phyloP scores from a whole-genome alignment of 305 asterid species.

The Petunia hybrid region DNA sequence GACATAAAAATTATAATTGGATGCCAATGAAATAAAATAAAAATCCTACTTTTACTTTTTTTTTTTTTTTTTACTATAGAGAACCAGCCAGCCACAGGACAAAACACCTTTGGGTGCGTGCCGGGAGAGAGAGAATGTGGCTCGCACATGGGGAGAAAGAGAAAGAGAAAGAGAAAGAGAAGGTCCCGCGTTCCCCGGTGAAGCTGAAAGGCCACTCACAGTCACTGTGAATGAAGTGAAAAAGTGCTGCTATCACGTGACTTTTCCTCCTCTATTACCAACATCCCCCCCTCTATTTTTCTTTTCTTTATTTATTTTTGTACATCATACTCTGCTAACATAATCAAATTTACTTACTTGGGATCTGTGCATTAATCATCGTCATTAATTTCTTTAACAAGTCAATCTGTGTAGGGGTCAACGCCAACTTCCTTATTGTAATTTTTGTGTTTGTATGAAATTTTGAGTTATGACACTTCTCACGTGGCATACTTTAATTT shows the following conservation, averaged over 20 bases:
- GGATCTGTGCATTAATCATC: slow-evolving; percentile 60
- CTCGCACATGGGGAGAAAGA: slow-evolving; percentile 56
- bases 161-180: slow-evolving; percentile 28
- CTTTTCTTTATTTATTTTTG: not conserved
- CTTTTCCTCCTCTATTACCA: slow-evolving; percentile 54
- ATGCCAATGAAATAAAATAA: too few relatives aligned
- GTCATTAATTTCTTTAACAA: slow-evolving; percentile 15
- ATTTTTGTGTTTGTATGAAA: not conserved
- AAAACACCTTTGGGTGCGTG: slow-evolving; percentile 19
- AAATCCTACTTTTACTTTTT: too few relatives aligned
- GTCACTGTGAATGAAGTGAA: slow-evolving; percentile 26
- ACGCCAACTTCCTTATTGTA: not conserved
- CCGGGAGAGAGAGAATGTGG: slow-evolving; percentile 33
- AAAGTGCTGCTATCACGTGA: slow-evolving; percentile 62
- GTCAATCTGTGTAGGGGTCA: slow-evolving; percentile 32
- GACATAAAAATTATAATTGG: too few relatives aligned
- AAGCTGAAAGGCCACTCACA: slow-evolving; percentile 47
- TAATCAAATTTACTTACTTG: slow-evolving; percentile 27
- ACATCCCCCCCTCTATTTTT: slow-evolving; percentile 34
- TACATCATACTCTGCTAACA: not conserved
- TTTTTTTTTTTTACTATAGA: not conserved
- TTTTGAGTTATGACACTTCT: not conserved
- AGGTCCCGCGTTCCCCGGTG: slow-evolving; percentile 85
- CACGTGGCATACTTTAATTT: not conserved
- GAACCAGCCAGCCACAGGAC: not conserved